phyloP scores from a whole-genome alignment of 495 filamentous ascomycete species.

The Neohortaea acidophila region DNA sequence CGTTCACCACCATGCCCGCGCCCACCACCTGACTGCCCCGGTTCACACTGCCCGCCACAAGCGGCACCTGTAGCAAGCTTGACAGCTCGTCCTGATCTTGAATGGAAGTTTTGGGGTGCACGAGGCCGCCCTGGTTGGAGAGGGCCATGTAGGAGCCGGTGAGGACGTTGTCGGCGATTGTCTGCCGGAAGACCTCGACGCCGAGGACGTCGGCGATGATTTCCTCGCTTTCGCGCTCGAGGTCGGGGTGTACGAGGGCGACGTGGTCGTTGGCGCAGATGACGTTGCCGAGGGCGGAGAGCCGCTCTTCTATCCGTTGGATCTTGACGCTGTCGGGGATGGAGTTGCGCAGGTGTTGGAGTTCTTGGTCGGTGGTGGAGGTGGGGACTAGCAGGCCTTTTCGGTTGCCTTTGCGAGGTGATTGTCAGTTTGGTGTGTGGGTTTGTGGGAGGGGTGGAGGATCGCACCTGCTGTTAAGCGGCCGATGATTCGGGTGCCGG shows the following conservation, averaged over 20 bases:
- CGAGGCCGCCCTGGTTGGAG: constrained; percentile 90
- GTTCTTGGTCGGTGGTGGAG: constrained; percentile 90
- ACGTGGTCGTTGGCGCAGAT: constrained; percentile 95
- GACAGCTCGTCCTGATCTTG: constrained; percentile 96
- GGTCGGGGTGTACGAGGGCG: constrained; percentile 87
- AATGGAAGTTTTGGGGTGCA: constrained; percentile 91
- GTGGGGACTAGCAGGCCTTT: constrained; percentile 94
- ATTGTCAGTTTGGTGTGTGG: background rate
- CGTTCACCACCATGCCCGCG: constrained; percentile 96
- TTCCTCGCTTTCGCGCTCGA: constrained; percentile 62
- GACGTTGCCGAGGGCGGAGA: constrained; percentile 92
- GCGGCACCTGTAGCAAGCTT: constrained; percentile 81
- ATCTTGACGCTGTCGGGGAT: constrained; percentile 84
- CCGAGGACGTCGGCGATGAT: constrained; percentile 85
- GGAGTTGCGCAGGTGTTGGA: constrained; percentile 88
- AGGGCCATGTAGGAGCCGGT: constrained; percentile 92
- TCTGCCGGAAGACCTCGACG: constrained; percentile 97
- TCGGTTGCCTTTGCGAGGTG: no score
- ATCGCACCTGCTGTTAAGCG: constrained; percentile 84
- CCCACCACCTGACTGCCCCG: constrained; percentile 86
- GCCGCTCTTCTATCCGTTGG: constrained; percentile 86
- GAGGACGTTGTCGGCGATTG: constrained; percentile 89
- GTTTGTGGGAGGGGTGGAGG: background rate
- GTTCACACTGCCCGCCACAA: constrained; percentile 89
- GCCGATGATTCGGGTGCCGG: constrained; percentile 87